Evolutionary conservation across 2,329 filamentous ascomycete species (phyloP), one percentile per base, ranked within the genome.

Genomic region (Beauveria asiatica): DNA sequence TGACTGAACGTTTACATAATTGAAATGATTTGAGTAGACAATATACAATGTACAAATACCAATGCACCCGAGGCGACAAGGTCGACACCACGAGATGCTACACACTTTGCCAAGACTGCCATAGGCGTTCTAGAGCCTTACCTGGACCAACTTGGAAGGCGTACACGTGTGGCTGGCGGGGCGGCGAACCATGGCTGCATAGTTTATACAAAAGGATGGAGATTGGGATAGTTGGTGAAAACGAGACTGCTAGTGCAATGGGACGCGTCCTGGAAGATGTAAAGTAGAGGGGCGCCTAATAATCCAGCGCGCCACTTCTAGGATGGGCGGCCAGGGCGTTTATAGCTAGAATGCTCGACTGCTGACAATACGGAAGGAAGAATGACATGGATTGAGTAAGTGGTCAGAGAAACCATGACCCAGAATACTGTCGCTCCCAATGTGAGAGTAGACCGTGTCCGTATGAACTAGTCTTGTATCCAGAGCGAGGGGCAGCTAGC

Each of bases 141-240:
- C 48, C 57, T 46, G n/a, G 23, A 52, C 39, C 1, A 59, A 33
- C 30, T 33, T 33, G 30, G 57, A 52, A 59, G 57, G 57, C 46
- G 57, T 49, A 52, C 48, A 52, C 48, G 48, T 59, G 57, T 50
- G 48, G 48, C 48, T 45, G 57, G 39, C 56, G 56, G 56, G 56
- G 56, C 27, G 39, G 46, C 45, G 30, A 25, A 21, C 33, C 16
- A 5, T 42, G 45, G 55, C 45, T 58, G 46, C 46, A 33, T 33
- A 33, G 16, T 33, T 51, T 23, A 50, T 51, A 39, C 19, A 19
- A 19, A 52, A 17, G 48, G 23, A 52, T 21, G 48, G 23, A 39
- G 16, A 30, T 6, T 50, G 33, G 25, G 8, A 10, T 8, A 46
- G 16, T 6, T 9, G 5, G 25, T 30, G 23, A 16, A 17, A 16